Evolutionary conservation across 2,329 filamentous ascomycete species (phyloP).

Genomic region (Malbranchea zuffiana): DNA sequence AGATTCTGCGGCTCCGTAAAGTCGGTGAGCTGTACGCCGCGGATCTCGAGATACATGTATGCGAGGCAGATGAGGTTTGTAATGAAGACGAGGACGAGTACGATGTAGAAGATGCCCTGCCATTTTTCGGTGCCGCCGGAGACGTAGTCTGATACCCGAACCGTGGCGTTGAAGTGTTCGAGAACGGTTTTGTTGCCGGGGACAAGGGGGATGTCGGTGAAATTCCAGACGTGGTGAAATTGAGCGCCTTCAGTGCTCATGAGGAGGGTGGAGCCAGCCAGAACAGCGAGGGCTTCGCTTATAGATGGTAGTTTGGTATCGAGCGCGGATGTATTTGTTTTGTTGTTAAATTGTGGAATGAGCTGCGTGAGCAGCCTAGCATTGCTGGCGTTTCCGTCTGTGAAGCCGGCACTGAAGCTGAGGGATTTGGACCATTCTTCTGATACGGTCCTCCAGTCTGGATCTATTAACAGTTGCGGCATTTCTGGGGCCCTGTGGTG

Average conservation of each 20-base stretch:
- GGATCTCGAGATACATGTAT: constrained; percentile 49
- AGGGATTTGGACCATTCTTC: constrained; percentile 46
- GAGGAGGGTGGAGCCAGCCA: constrained; percentile 56
- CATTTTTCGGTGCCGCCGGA: constrained; percentile 51
- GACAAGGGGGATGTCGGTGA: constrained; percentile 2
- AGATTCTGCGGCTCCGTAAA: constrained; percentile 68
- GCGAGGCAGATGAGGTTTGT: constrained; percentile 55
- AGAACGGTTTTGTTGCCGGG: constrained; percentile 35
- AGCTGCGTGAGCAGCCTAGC: constrained; percentile 49
- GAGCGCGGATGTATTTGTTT: constrained; percentile 29
- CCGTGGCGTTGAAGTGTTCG: constrained; percentile 48
- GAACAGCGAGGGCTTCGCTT: constrained; percentile 62
- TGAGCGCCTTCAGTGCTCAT: constrained; percentile 49
- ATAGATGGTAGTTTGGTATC: constrained; percentile 50
- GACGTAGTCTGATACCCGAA: constrained; percentile 58
- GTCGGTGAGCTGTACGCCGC: constrained; percentile 57
- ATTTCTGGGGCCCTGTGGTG: constrained; percentile 31
- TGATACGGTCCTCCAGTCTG: constrained; percentile 48
- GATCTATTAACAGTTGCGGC: constrained; percentile 18
- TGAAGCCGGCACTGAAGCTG: constrained; percentile 46
- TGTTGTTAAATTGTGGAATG: constrained; percentile 31
- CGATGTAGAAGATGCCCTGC: constrained; percentile 56
- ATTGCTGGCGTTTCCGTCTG: constrained; percentile 48
- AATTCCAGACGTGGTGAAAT: constrained; percentile 47
- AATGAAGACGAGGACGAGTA: constrained; percentile 54